Evolutionary conservation across 441 rosid genomes (phyloP).

Genomic region (Croton setiger): DNA sequence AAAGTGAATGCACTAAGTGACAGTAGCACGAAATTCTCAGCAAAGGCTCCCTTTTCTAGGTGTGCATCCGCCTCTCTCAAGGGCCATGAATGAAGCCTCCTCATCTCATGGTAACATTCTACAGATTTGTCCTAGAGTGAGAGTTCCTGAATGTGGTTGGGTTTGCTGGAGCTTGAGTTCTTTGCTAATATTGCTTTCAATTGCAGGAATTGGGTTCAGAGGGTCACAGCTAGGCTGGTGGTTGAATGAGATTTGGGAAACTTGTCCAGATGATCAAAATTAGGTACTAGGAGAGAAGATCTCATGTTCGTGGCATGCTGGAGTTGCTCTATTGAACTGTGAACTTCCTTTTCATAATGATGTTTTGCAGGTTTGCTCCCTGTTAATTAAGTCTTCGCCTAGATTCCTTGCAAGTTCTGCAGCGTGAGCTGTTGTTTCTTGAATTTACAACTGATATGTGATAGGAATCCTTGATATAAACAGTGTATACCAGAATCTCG

Average conservation of each 20-base stretch:
- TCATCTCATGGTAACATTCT: conserved; percentile 50
- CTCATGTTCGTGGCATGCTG: conserved; percentile 48
- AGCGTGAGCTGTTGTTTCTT: conserved; percentile 44
- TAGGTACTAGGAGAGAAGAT: conserved; percentile 40
- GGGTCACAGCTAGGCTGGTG: conserved; percentile 2
- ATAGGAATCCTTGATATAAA: too few species aligned
- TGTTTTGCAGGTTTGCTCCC: conserved; percentile 38
- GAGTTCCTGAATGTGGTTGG: conserved; percentile 19
- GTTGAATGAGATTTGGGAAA: conserved; percentile 28
- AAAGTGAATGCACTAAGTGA: conserved; percentile 57
- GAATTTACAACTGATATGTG: conserved; percentile 46
- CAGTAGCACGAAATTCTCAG: conserved; percentile 32
- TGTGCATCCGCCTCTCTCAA: conserved; percentile 47
- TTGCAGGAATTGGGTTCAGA: conserved; percentile 19
- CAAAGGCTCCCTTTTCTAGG: conserved; percentile 42
- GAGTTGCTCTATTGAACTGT: conserved; percentile 46
- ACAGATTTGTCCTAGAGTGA: conserved; percentile 20
- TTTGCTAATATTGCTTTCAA: conserved; percentile 23
- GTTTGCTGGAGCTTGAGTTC: not conserved
- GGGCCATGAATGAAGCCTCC: conserved; percentile 54
- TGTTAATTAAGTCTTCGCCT: conserved; percentile 45
- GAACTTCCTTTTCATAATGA: conserved; percentile 42
- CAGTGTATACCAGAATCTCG: too few species aligned
- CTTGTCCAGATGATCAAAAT: conserved; percentile 28
- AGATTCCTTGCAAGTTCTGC: conserved; percentile 52